Base-by-base conservation (phyloP, 2,329 filamentous ascomycete genomes). In the Basipetospora chlamydospora region DNA sequence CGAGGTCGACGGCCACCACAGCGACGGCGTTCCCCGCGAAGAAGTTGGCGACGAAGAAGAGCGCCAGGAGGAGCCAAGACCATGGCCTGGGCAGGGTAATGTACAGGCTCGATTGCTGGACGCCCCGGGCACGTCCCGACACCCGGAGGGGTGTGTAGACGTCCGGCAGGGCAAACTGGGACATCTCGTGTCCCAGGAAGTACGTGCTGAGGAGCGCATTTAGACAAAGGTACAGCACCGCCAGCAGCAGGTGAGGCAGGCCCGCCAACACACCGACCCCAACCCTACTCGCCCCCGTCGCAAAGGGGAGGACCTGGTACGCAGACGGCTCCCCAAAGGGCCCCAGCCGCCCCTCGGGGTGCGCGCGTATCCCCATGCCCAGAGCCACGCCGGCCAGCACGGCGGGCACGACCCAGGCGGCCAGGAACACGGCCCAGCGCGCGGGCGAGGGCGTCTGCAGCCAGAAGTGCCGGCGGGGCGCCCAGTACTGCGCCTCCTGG, bases 111-210 rank as follows among this genome's bases (percentile, higher is more conserved):
- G 60, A 58, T 0, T 50, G 59, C 50, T 72, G 67, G 23, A 47
- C 45, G 35, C 66, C 66, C 26, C 52, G 48, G 0, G 63, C 57
- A 31, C 51, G 46, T 10, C 57, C 54, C 1, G 61, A 64, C 22
- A 71, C 59, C 22, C 67, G 62, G 18, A 72, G 55, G 39, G 38
- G 6, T 42, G 38, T 8, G 34, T 32, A 8, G 9, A 49, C n/a
- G 46, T 48, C 42, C 12, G 51, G 35, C 1, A 54, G 39, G 3
- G 60, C 59, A 45, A 61, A 67, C 36, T 58, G 58, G 3, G 61
- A 56, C 31, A 65, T 53, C 47, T 72, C 67, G 49, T 67, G 60
- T 2, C 64, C 66, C 26, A 70, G 52, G 46, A 57, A 67, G 49
- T 62, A 67, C 3, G 57, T 50, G 2, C 63, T 63, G 11, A 71